Percentiles rank a stretch among this genome's conserved stretches.
Evolutionary conservation across 805 yeast genomes (phyloP).

Genomic region (Wickerhamiella nectarea): DNA sequence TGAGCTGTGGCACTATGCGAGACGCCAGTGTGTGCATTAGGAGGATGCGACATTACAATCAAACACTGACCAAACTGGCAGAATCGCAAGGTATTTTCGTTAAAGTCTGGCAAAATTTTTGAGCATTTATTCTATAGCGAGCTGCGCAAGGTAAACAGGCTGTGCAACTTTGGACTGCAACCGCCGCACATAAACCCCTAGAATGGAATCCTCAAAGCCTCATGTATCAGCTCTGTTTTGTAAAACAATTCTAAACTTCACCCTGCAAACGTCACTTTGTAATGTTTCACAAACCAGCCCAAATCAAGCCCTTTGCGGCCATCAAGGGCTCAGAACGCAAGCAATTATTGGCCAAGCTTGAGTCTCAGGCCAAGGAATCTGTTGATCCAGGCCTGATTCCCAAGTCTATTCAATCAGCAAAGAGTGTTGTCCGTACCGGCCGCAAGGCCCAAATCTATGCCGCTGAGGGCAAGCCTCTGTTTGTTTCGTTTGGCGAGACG

Average conservation of each 20-base stretch:
- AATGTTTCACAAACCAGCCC: conserved; percentile 22
- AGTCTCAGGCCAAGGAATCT: conserved; percentile 26
- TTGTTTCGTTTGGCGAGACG: conserved; percentile 38
- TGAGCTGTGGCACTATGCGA: not conserved
- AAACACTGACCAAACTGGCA: no score
- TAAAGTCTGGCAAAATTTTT: no score
- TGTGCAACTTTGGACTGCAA: no score
- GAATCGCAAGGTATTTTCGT: no score
- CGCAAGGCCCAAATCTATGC: conserved; percentile 51
- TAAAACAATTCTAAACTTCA: no score
- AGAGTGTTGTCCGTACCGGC: conserved; percentile 38
- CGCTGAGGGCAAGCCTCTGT: conserved; percentile 50
- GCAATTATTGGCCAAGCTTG: conserved; percentile 34
- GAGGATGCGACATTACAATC: not conserved
- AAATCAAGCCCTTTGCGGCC: conserved; percentile 58
- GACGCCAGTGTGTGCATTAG: conserved; percentile 4
- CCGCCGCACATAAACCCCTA: no score
- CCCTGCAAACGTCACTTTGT: no score
- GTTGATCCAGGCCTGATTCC: conserved; percentile 29
- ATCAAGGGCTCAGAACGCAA: conserved; percentile 73
- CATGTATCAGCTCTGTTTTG: no score
- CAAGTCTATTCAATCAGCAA: conserved; percentile 44
- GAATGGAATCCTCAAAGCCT: no score
- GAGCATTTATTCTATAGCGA: no score
- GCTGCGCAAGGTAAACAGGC: no score